Percentiles rank a stretch among this genome's conserved stretches.
These are phyloP conservation scores for Artemisia tridentata DNA, from an alignment of 129 eudicot species.

Conservation along the genomic window DNA sequence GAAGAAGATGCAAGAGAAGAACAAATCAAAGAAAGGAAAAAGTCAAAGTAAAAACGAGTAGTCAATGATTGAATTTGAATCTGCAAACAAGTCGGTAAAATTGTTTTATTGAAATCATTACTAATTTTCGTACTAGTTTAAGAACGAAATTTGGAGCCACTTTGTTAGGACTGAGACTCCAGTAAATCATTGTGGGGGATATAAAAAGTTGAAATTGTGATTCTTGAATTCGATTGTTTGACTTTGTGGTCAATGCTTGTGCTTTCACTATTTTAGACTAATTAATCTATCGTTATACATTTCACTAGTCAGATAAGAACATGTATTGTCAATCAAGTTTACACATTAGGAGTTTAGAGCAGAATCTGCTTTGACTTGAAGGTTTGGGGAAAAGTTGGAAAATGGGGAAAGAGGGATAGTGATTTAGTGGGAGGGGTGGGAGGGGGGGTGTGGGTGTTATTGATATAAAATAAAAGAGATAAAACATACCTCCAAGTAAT, in stretches of 20 bases:
- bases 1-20: conserved; percentile 92
- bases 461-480: too few species aligned
- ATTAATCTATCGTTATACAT: background rate
- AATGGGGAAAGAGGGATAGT: too few species aligned
- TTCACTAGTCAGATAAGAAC: conserved; percentile 2
- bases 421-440: too few species aligned
- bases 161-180: conserved; percentile 35
- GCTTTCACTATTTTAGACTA: conserved; percentile 25
- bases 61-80: conserved; percentile 19
- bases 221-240: conserved; percentile 49
- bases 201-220: conserved; percentile 46
- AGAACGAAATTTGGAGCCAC: conserved; percentile 36
- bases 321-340: background rate
- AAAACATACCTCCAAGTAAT: too few species aligned
- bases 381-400: too few species aligned
- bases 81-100: conserved; percentile 24
- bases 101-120: conserved; percentile 27
- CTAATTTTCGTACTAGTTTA: conserved; percentile 39
- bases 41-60: conserved; percentile 38
- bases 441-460: too few species aligned
- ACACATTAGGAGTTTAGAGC: background rate
- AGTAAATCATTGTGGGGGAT: conserved; percentile 78
- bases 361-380: conserved; percentile 8
- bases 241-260: conserved; percentile 41
- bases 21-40: conserved; percentile 66